Base-by-base conservation (phyloP, 225 moss, liverwort and hornwort genomes). In the Anthoceros angustus region DNA sequence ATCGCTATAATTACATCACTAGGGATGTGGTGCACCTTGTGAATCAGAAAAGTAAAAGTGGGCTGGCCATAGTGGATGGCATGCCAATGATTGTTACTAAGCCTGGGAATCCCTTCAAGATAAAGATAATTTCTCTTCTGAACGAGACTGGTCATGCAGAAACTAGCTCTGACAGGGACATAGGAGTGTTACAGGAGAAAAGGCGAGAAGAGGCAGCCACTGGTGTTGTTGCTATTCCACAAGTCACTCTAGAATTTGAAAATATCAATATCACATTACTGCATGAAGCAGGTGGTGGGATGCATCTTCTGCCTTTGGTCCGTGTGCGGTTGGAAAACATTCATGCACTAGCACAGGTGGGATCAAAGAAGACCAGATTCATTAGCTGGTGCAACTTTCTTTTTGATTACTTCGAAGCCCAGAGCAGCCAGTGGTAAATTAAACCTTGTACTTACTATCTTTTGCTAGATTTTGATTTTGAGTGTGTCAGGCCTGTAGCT, bases 61-160 rank as follows among this genome's bases (percentile, higher is more conserved):
- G 86, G 23, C 73, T 98, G 40, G 85, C 91, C 0, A 86, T 98
- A 42, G 67, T 85, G 63, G 91, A 91, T 48, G 87, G 86, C 42
- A 84, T 80, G 14, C 88, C 95, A 10, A 82, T 92, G 66, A 50
- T 92, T 69, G 92, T 98, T 12, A 83, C 81, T 74, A 84, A 82
- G 63, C 95, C 98, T 23, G 98, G 98, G 43, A 89, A 84, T 67
- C 85, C 98, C 10, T 98, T 88, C 78, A 98, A 98, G 73, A 78
- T 92, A 49, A 87, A 92, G 62, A 41, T 80, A 70, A 64, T 80
- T 84, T 42, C 84, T 62, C 64, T 74, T 5, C 15, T 40, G 25
- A 64, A 42, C 39, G 40, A 9, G 40, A 66, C 18, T 15, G 8
- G 32, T 32, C 76, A 70, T 49, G 71, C 75, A 40, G 55, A 65